These are phyloP conservation scores for Solanum ahanhuiri DNA, from an alignment of 257 asterid species.

Conservation along the genomic window DNA sequence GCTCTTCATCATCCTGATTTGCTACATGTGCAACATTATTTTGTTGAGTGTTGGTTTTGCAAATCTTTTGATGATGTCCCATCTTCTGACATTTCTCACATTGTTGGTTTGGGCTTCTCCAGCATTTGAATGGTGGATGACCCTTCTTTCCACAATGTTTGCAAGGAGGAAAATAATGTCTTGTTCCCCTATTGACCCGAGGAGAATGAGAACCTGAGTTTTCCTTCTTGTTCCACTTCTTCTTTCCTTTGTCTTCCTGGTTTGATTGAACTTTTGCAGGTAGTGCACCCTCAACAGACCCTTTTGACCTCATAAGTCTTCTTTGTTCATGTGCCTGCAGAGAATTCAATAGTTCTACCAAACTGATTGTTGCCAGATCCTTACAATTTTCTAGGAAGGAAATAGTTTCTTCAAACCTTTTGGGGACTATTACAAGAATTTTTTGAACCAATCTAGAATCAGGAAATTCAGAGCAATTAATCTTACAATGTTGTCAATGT, in stretches of 20 bases:
- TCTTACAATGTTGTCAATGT: not conserved
- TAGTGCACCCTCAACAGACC: not conserved
- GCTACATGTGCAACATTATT: not conserved
- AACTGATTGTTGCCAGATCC: not conserved
- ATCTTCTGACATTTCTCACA: not conserved
- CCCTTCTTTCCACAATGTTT: not conserved
- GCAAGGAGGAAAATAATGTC: not conserved
- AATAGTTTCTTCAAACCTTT: not conserved
- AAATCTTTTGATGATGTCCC: not conserved
- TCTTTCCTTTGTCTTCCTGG: too few species aligned
- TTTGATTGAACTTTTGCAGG: not conserved
- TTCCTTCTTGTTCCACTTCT: not conserved
- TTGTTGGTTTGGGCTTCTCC: not conserved
- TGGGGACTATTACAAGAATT: not conserved
- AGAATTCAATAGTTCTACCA: not conserved
- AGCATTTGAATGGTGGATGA: not conserved
- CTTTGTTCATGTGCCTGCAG: not conserved
- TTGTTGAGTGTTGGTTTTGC: not conserved
- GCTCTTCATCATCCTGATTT: not conserved
- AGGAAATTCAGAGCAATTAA: not conserved
- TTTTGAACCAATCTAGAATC: not conserved
- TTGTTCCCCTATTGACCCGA: not conserved
- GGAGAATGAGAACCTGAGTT: not conserved
- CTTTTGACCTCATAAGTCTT: not conserved
- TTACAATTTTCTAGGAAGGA: not conserved